A percentile compares a stretch with the other conserved stretches of the same genome.
Conservation (phyloP, 2,329 filamentous ascomycete genomes). For the Geosmithia flava region DNA sequence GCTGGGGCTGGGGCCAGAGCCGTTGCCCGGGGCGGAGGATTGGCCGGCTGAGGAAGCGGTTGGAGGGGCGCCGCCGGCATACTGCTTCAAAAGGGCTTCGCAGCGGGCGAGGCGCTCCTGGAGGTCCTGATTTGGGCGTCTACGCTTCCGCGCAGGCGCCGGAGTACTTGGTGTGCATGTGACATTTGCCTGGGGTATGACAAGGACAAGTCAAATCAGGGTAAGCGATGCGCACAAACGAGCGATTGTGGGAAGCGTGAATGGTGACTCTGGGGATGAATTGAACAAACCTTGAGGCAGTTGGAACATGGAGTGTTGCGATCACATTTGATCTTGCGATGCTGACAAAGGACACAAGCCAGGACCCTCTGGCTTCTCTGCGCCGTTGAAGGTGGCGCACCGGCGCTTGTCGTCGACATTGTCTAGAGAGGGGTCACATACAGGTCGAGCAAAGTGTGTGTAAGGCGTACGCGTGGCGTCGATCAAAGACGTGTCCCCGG, state of each 20-base stretch:
- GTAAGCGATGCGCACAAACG: neutral
- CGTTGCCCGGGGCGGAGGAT: neutral
- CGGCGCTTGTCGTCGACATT: slow-evolving; percentile 17
- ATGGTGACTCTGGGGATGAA: neutral
- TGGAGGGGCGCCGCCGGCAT: slow-evolving; percentile 25
- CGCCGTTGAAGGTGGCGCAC: slow-evolving; percentile 7
- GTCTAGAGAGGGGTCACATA: neutral
- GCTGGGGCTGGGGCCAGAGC: neutral
- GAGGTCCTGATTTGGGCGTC: slow-evolving; percentile 47
- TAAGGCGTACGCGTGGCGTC: too few relatives aligned
- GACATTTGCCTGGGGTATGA: slow-evolving; percentile 36
- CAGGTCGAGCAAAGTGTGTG: neutral
- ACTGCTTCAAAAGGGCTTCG: slow-evolving; percentile 45
- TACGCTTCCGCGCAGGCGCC: slow-evolving; percentile 45
- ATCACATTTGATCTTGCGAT: slow-evolving; percentile 52
- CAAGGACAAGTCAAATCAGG: neutral
- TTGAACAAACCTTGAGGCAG: slow-evolving; percentile 39
- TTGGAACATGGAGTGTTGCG: slow-evolving; percentile 46
- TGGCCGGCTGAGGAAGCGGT: neutral
- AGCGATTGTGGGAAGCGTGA: neutral
- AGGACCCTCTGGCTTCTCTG: slow-evolving; percentile 32
- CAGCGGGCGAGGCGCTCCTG: slow-evolving; percentile 47
- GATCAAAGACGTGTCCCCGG: too few relatives aligned
- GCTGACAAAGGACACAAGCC: slow-evolving; percentile 45
- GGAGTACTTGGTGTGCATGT: slow-evolving; percentile 47